Evolutionary conservation across 345 rosid genomes (phyloP), one percentile per base, ranked within the genome.

Genomic region (Eucalyptus pauciflora): DNA sequence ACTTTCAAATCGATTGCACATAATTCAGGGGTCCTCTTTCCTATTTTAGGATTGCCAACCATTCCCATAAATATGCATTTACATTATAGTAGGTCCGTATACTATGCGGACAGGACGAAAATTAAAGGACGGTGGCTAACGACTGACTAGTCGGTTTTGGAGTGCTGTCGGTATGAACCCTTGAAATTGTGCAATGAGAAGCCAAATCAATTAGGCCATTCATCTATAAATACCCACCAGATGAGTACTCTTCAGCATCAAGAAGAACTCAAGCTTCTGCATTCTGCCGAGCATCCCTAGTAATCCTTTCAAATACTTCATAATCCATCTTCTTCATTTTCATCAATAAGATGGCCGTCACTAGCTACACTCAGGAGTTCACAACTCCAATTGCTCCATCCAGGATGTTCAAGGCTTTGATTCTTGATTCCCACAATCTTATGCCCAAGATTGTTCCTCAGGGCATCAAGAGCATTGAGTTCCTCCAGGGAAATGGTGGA

Each of bases 401-500:
- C 1, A 79, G 89, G 15, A 52, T 62, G 50, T 88, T 88, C 69
- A 88, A 79, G 7, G 89, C 86, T 31, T 33, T 88, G 86, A 31
- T 88, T 45, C 22, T 54, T 7, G 86, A 88, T 13, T 50, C 86
- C 58, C 50, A 46, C 86, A 51, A 50, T 58, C 31, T 76, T 49
- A 50, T 88, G 51, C 94, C 92, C 24, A 90, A 87, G 88, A 45
- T 91, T 33, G 10, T 91, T 86, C 94, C 95, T 58, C 91, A 91
- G 3, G 90, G 88, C 17, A 8, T 93, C 60, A 86, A 91, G 60
- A 89, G 85, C 52, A 37, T 90, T 4, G 90, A 91, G 83, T 83
- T 79, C 49, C 31, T 93, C 46, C 85, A 91, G 87, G 95, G 95
- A 4, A 87, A 90, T 89, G 95, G 95, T 25, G 95, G 94, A 20